Percentiles rank a stretch among this genome's conserved stretches.
These are phyloP conservation scores for Myxozyma mucilagina DNA, from an alignment of 805 yeast genomes.

Conservation along the genomic window DNA sequence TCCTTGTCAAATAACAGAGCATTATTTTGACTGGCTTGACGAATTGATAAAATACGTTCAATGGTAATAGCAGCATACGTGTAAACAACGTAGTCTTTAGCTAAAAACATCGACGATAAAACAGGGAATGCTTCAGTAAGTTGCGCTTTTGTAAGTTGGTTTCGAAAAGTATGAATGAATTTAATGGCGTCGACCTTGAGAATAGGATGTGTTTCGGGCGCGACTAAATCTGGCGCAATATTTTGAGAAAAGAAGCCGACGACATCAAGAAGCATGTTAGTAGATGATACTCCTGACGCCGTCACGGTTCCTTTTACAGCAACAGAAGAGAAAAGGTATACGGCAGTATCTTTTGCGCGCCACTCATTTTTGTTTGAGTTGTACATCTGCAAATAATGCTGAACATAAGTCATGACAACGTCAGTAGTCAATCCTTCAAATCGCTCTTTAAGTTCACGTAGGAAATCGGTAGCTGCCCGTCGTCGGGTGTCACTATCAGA, in stretches of 20 bases:
- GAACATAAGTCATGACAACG: constrained; percentile 71
- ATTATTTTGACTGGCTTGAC: constrained; percentile 47
- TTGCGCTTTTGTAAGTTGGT: constrained; percentile 87
- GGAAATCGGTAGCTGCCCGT: constrained; percentile 87
- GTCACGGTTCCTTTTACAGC: constrained; percentile 93
- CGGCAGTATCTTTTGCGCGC: constrained; percentile 85
- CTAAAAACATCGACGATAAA: constrained; percentile 65
- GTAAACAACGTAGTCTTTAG: constrained; percentile 74
- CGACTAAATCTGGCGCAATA: constrained; percentile 79
- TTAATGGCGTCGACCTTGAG: constrained; percentile 90
- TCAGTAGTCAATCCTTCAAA: constrained; percentile 73
- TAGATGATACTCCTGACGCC: constrained; percentile 79
- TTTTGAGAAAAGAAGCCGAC: constrained; percentile 79
- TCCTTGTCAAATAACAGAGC: constrained; percentile 64
- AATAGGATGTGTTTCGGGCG: constrained; percentile 61
- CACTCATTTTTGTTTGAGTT: constrained; percentile 52
- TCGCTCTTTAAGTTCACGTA: constrained; percentile 79
- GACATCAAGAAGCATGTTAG: constrained; percentile 81
- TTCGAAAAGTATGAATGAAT: constrained; percentile 84
- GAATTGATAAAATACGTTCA: constrained; percentile 80
- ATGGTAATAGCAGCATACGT: constrained; percentile 93
- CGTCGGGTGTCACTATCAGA: constrained; percentile 91
- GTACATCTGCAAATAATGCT: constrained; percentile 60
- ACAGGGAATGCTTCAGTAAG: constrained; percentile 76
- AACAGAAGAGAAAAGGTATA: constrained; percentile 79